A percentile compares a stretch with the other conserved stretches of the same genome.
These are phyloP conservation scores for Thelonectria discophora DNA, from an alignment of 2,329 filamentous ascomycete species.

Conservation along the genomic window DNA sequence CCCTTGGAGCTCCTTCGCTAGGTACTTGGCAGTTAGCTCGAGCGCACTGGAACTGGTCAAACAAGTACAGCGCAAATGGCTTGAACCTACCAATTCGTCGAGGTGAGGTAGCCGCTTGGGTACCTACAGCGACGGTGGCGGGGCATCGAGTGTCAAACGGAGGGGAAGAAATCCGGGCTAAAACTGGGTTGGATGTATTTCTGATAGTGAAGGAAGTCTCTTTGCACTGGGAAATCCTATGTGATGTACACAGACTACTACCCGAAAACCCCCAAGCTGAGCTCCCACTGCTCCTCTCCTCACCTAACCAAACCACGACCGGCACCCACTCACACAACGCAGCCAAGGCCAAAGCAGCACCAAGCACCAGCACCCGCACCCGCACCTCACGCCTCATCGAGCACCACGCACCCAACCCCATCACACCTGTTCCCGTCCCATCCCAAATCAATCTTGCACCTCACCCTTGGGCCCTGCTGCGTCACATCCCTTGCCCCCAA, in stretches of 20 bases:
- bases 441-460: slow-evolving; percentile 37
- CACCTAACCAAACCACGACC: slow-evolving; percentile 6
- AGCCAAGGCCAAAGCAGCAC: slow-evolving; percentile 24
- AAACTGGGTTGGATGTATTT: slow-evolving; percentile 5
- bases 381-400: slow-evolving; percentile 25
- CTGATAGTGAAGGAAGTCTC: slow-evolving; percentile 6
- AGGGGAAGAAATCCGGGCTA: slow-evolving; percentile 5
- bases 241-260: slow-evolving; percentile 9
- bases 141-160: slow-evolving; percentile 13
- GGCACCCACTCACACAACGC: slow-evolving; percentile 15
- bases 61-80: not conserved
- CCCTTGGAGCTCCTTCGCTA: not conserved
- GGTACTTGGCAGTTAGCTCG: not conserved
- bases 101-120: not conserved
- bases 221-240: not conserved
- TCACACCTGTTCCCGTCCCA: slow-evolving; percentile 34
- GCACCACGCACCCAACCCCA: slow-evolving; percentile 31
- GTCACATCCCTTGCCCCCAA: slow-evolving; percentile 34
- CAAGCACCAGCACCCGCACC: slow-evolving; percentile 12
- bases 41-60: not conserved
- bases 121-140: slow-evolving; percentile 1
- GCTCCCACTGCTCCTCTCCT: not conserved
- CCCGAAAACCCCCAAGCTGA: slow-evolving; percentile 13
- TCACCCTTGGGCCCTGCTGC: slow-evolving; percentile 35
- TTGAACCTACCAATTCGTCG: not conserved